Evolutionary conservation across 2,329 filamentous ascomycete genomes (phyloP), one percentile per base, ranked within the genome.

Genomic region (Pestalotiopsis fici): DNA sequence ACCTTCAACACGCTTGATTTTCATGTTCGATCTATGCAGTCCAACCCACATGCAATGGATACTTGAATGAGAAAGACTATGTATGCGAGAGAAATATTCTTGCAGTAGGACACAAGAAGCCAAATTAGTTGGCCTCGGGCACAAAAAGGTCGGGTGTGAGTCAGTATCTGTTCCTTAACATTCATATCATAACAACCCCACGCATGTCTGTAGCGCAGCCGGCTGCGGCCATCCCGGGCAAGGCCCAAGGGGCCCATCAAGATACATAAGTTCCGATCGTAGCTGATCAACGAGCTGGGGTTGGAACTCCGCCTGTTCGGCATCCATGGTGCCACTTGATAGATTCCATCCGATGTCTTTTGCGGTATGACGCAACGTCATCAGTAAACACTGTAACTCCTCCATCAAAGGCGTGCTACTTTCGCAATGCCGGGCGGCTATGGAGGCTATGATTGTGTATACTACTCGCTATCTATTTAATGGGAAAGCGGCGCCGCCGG

Each of bases 1-100:
- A 67, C 31, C 31, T 35, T 35, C 31, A 35, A 35, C 31, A 35
- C 31, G 11, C 65, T 66, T 70, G 50, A 21, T 64, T 60, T 50
- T 50, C 21, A 7, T 23, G 15, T 50, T 50, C 15, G 5, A 50
- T 23, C 21, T 57, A 23, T 57, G 23, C 23, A 57, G 55, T 57
- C 55, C 55, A 31, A 57, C 7, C 55, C 55, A 57, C 15, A 27
- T 31, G 18, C 3, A 31, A 18, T 37, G 6, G n/a, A 35, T 60
- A 35, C 27, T 35, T 62, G 21, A 28, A 50, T 47, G 35, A 13
- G 18, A 37, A 27, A 27, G 37, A 28, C 9, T 35, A 47, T 43
- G 31, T n/a, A n/a, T 28, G 27, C 11, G 27, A 39, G 31, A 18
- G 15, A 23, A 27, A 21, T 4, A 27, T 31, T 37, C 31, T 23